A percentile compares a stretch with the other conserved stretches of the same genome.
Evolutionary conservation across 1,139 yeast species (phyloP).

Genomic region (Wickerhamomyces sp.): DNA sequence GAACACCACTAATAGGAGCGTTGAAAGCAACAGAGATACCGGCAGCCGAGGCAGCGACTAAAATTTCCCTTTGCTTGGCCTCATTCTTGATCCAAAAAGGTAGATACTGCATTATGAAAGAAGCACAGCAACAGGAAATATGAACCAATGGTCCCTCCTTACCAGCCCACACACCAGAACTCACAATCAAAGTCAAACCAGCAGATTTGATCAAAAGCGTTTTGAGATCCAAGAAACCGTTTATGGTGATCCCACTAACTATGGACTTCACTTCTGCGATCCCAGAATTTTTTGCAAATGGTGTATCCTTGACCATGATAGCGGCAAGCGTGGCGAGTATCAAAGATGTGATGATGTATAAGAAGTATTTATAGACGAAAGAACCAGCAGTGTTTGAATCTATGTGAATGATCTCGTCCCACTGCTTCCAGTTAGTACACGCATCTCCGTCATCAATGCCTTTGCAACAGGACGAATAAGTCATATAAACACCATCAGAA

Average conservation of each 20-base stretch:
- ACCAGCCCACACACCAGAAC: conserved; percentile 87
- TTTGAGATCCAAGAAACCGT: conserved; percentile 71
- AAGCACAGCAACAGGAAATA: conserved; percentile 67
- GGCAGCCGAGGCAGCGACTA: conserved; percentile 77
- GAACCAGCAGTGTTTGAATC: conserved; percentile 22
- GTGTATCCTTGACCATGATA: conserved; percentile 54
- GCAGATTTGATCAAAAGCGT: conserved; percentile 72
- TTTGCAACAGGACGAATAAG: conserved; percentile 34
- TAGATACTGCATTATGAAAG: conserved; percentile 33
- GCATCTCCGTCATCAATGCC: conserved; percentile 26
- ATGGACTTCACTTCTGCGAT: conserved; percentile 93
- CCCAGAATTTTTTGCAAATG: conserved; percentile 94
- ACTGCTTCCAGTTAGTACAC: conserved; percentile 36
- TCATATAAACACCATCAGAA: conserved; percentile 30
- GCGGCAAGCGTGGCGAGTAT: conserved; percentile 29
- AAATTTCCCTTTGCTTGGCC: conserved; percentile 44
- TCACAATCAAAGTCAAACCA: conserved; percentile 73
- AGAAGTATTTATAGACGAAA: conserved; percentile 27
- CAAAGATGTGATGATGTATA: conserved; percentile 32
- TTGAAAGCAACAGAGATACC: conserved; percentile 94
- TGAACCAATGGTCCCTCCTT: conserved; percentile 94
- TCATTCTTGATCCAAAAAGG: conserved; percentile 36
- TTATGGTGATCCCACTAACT: conserved; percentile 80
- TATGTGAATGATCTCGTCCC: conserved; percentile 31
- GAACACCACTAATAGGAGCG: conserved; percentile 91